A percentile compares a stretch with the other conserved stretches of the same genome.
These are phyloP conservation scores for Wickerhamomyces subpelliculosus DNA, from an alignment of 805 yeast species.

Conservation along the genomic window DNA sequence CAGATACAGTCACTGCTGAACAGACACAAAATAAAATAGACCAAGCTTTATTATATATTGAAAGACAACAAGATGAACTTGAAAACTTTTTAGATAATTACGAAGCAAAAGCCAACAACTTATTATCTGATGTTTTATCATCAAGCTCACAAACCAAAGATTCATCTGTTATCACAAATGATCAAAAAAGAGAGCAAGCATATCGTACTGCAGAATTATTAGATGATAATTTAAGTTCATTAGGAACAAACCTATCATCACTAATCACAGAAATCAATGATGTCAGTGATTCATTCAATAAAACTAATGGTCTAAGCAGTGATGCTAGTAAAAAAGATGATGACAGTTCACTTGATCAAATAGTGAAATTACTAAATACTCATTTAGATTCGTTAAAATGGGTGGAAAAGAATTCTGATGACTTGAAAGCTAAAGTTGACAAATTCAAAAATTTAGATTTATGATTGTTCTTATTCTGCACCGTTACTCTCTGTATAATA, in stretches of 20 bases:
- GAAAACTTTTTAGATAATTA: conserved; percentile 77
- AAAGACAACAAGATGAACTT: conserved; percentile 86
- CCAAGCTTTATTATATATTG: conserved; percentile 78
- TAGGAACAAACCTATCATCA: conserved; percentile 71
- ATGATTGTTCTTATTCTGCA: conserved; percentile 1
- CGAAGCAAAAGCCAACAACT: conserved; percentile 41
- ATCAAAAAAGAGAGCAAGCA: conserved; percentile 84
- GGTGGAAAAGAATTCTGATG: conserved; percentile 68
- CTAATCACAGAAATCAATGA: conserved; percentile 77
- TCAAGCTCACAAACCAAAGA: conserved; percentile 22
- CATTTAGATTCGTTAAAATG: conserved; percentile 88
- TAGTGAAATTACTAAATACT: conserved; percentile 75
- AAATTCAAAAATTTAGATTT: conserved; percentile 16
- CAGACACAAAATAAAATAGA: conserved; percentile 80
- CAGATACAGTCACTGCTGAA: conserved; percentile 76
- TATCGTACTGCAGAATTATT: conserved; percentile 80
- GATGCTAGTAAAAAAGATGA: conserved; percentile 29
- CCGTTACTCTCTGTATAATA: not conserved
- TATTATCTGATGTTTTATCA: conserved; percentile 29
- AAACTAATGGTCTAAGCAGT: conserved; percentile 38
- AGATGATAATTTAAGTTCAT: conserved; percentile 70
- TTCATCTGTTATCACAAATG: conserved; percentile 45
- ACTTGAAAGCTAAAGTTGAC: conserved; percentile 60
- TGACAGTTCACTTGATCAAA: conserved; percentile 51
- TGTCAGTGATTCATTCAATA: conserved; percentile 74